A percentile compares a stretch with the other conserved stretches of the same genome.
phyloP scores from a whole-genome alignment of 768 basidiomycete species.

The Leccinum subgranulosum region DNA sequence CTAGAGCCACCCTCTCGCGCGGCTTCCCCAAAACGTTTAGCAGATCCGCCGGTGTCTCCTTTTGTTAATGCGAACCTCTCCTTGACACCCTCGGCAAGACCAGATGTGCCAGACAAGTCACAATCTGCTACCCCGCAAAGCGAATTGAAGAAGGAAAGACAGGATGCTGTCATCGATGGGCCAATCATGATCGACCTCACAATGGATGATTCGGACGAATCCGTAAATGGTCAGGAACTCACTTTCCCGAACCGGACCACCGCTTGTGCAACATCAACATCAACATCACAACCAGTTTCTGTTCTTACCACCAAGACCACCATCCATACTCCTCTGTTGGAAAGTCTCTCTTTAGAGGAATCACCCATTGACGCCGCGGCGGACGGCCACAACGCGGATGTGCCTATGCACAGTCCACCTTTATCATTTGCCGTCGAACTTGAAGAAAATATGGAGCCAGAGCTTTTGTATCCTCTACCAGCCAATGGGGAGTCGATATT shows the following conservation, averaged over 20 bases:
- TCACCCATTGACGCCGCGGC: background rate
- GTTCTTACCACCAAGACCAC: conserved; percentile 7
- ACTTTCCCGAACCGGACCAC: conserved; percentile 8
- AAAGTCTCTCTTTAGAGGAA: conserved; percentile 24
- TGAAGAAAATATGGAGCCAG: conserved; percentile 11
- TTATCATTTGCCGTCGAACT: conserved; percentile 1
- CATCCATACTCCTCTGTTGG: conserved; percentile 18
- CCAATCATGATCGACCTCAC: conserved; percentile 30
- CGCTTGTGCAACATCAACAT: conserved; percentile 1
- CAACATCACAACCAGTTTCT: conserved; percentile 6
- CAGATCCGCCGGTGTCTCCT: background rate
- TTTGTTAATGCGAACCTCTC: background rate
- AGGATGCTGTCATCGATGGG: conserved; percentile 2
- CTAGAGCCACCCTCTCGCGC: background rate
- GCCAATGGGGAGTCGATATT: background rate
- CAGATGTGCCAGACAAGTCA: background rate
- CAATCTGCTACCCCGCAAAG: background rate
- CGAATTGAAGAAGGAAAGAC: conserved; percentile 1
- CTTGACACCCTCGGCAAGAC: background rate
- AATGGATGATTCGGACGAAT: conserved; percentile 21
- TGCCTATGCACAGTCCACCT: conserved; percentile 21
- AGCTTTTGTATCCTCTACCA: conserved; percentile 5
- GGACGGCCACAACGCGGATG: conserved; percentile 14
- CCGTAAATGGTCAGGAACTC: conserved; percentile 10
- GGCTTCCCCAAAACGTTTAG: background rate